Percentiles rank a stretch among this genome's conserved stretches.
Evolutionary conservation across 495 filamentous ascomycete genomes (phyloP).

Genomic region (Pseudomonodictys pantanalensis): DNA sequence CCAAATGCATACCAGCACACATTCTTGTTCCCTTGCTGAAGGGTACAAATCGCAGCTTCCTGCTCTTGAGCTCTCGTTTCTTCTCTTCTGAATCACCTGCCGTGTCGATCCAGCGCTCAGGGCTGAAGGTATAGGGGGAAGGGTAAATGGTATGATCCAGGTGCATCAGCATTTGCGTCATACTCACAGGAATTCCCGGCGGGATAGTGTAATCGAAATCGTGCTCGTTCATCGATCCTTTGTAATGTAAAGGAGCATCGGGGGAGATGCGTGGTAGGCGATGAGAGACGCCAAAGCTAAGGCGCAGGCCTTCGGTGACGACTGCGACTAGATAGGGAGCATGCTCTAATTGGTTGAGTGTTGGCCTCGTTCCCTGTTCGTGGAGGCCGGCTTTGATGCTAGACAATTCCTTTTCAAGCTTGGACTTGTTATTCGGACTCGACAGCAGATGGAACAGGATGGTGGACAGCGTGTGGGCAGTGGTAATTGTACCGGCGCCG

Average conservation of each 20-base stretch:
- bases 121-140: slow-evolving; percentile 15
- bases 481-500: slow-evolving; percentile 16
- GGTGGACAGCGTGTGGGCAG: slow-evolving; percentile 1
- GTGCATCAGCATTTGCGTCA: slow-evolving; percentile 30
- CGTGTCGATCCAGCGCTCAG: slow-evolving; percentile 30
- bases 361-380: neutral
- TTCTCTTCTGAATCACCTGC: neutral
- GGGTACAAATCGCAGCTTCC: slow-evolving; percentile 1
- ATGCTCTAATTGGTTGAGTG: slow-evolving; percentile 16
- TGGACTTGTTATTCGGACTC: neutral
- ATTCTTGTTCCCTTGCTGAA: slow-evolving; percentile 12
- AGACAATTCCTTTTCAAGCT: neutral
- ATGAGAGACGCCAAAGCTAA: neutral
- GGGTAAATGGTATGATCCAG: slow-evolving; percentile 20
- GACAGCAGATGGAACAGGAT: neutral
- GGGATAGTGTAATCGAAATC: slow-evolving; percentile 7
- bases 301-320: slow-evolving; percentile 34
- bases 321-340: slow-evolving; percentile 36
- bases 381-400: neutral
- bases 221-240: neutral
- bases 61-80: neutral
- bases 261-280: neutral
- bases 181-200: slow-evolving; percentile 28
- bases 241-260: neutral
- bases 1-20: slow-evolving; percentile 20